phyloP scores from a whole-genome alignment of 805 yeast species.

The Pichia pseudocactophila region DNA sequence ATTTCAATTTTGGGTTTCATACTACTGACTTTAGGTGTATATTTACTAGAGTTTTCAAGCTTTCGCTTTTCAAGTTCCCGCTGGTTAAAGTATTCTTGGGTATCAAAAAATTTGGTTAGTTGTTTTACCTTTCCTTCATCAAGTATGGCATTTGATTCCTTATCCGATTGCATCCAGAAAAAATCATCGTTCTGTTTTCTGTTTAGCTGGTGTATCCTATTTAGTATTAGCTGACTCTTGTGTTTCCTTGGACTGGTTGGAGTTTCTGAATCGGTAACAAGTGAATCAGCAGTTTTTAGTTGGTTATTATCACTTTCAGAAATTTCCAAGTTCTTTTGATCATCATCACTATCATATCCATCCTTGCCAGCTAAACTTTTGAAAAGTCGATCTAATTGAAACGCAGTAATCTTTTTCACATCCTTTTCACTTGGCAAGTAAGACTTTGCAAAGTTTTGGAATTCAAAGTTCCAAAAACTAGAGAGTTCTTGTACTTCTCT shows the following conservation, averaged over 20 bases:
- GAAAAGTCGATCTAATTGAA: constrained; percentile 71
- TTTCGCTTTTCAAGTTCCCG: constrained; percentile 68
- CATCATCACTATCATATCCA: constrained; percentile 12
- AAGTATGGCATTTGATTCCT: constrained; percentile 15
- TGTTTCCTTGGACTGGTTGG: constrained; percentile 15
- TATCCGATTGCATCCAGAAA: constrained; percentile 15
- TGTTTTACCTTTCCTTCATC: constrained; percentile 46
- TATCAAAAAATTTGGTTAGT: constrained; percentile 60
- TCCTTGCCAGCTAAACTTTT: constrained; percentile 28
- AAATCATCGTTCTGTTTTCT: constrained; percentile 10
- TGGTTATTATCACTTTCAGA: constrained; percentile 2
- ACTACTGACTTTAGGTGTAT: constrained; percentile 63
- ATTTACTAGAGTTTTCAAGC: constrained; percentile 43
- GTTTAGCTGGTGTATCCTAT: constrained; percentile 11
- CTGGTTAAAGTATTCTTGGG: constrained; percentile 80
- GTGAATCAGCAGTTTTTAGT: background rate
- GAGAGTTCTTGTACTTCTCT: constrained; percentile 72
- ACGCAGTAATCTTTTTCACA: constrained; percentile 81
- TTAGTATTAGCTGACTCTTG: constrained; percentile 11
- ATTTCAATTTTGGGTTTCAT: constrained; percentile 88
- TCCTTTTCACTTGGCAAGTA: constrained; percentile 90
- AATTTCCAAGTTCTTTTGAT: background rate
- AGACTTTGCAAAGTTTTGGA: constrained; percentile 65
- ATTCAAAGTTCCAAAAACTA: constrained; percentile 80
- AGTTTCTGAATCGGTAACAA: constrained; percentile 2